Evolutionary conservation across 345 rosid genomes (phyloP).

Genomic region (Alliaria petiolata): DNA sequence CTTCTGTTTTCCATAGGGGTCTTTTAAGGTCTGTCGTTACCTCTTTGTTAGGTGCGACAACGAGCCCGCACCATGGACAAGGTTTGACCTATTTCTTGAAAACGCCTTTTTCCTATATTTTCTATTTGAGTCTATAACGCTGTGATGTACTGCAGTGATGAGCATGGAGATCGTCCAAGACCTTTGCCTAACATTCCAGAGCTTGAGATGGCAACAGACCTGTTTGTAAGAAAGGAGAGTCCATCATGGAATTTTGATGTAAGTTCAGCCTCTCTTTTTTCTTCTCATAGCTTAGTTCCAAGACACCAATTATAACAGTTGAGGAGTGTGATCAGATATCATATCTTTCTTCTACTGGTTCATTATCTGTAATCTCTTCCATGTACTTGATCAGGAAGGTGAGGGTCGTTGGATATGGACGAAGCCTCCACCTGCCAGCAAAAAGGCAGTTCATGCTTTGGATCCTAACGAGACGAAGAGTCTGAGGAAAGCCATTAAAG

Average conservation of each 20-base stretch:
- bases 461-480: slow-evolving; percentile 31
- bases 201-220: slow-evolving; percentile 42
- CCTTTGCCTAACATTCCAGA: slow-evolving; percentile 52
- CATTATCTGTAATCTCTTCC: neutral
- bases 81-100: slow-evolving; percentile 34
- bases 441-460: slow-evolving; percentile 12
- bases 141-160: slow-evolving; percentile 41
- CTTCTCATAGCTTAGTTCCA: neutral
- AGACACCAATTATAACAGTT: neutral
- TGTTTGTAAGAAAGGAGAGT: slow-evolving; percentile 45
- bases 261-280: slow-evolving; percentile 11
- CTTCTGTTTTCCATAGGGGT: slow-evolving; percentile 36
- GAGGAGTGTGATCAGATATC: neutral
- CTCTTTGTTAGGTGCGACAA: slow-evolving; percentile 81
- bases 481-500: slow-evolving; percentile 20
- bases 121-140: neutral
- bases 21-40: slow-evolving; percentile 56
- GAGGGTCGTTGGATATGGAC: slow-evolving; percentile 59
- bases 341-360: neutral
- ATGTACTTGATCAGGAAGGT: slow-evolving; percentile 32
- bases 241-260: slow-evolving; percentile 79
- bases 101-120: neutral
- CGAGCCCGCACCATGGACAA: slow-evolving; percentile 73
- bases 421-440: slow-evolving; percentile 52
- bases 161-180: slow-evolving; percentile 63